Evolutionary conservation across 768 basidiomycete species (phyloP).

Genomic region (Cystofilobasidium bisporidii): DNA sequence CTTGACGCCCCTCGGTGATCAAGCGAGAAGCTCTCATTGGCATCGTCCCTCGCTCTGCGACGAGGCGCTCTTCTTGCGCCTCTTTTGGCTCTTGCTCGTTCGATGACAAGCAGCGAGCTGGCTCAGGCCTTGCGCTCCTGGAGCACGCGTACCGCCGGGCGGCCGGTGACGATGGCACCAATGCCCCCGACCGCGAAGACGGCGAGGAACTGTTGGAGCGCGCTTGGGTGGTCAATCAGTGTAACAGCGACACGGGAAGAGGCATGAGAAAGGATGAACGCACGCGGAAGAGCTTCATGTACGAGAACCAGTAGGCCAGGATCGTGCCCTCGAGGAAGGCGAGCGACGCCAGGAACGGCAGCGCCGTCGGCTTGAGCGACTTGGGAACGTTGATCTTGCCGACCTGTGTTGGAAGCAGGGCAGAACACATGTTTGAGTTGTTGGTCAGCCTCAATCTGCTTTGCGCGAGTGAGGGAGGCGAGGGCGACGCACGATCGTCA

Average conservation of each 20-base stretch:
- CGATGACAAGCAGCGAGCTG: no score
- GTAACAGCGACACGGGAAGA: not conserved
- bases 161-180: slow-evolving; percentile 20
- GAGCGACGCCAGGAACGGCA: slow-evolving; percentile 22
- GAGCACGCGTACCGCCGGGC: slow-evolving; percentile 18
- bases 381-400: slow-evolving; percentile 15
- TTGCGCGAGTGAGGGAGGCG: not conserved
- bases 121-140: not conserved
- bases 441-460: no score
- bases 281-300: slow-evolving; percentile 25
- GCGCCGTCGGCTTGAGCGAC: not conserved
- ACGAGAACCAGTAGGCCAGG: slow-evolving; percentile 25
- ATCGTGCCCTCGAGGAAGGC: slow-evolving; percentile 20
- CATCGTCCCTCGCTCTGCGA: no score
- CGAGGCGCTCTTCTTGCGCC: no score
- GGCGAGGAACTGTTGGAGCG: slow-evolving; percentile 20
- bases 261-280: not conserved
- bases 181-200: slow-evolving; percentile 20
- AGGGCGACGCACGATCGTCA: slow-evolving; percentile 4
- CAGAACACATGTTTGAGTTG: no score
- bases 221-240: not conserved
- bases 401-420: not conserved
- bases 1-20: no score
- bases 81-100: no score
- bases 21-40: no score